Evolutionary conservation across 2,329 filamentous ascomycete genomes (phyloP).

Genomic region (Aspergillus brasiliensis): DNA sequence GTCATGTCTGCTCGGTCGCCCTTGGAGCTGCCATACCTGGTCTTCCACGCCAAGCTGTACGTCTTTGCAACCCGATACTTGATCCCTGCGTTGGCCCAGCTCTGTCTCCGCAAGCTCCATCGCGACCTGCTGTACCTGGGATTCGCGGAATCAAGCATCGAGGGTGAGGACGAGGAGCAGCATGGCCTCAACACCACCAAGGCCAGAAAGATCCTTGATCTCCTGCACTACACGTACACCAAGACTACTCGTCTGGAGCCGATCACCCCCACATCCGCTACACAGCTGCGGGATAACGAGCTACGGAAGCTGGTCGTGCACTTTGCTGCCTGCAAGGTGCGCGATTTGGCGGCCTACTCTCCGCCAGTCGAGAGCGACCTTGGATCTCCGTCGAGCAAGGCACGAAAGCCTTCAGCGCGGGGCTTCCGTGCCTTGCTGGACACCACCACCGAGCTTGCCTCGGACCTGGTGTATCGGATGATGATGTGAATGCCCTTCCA

Average conservation of each 20-base stretch:
- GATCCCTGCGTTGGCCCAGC: constrained; percentile 42
- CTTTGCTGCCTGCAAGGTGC: constrained; percentile 45
- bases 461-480: constrained; percentile 46
- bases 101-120: constrained; percentile 45
- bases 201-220: constrained; percentile 39
- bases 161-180: constrained; percentile 25
- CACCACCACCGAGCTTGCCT: constrained; percentile 42
- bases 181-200: constrained; percentile 30
- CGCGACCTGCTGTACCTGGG: constrained; percentile 37
- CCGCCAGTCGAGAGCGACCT: constrained; percentile 28
- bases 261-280: constrained; percentile 37
- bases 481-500: constrained; percentile 31
- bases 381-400: constrained; percentile 23
- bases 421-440: constrained; percentile 42
- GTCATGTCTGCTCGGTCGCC: constrained; percentile 13
- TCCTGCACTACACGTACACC: constrained; percentile 43
- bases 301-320: constrained; percentile 43
- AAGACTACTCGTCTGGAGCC: constrained; percentile 45
- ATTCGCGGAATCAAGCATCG: constrained; percentile 23
- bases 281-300: constrained; percentile 42
- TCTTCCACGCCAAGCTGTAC: constrained; percentile 49
- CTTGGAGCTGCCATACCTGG: constrained; percentile 39
- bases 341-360: constrained; percentile 40
- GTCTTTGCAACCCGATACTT: constrained; percentile 47
- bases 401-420: constrained; percentile 29